These are phyloP conservation scores for Phytophthora pinifolia DNA, from an alignment of 352 stramenopile species.

Conservation along the genomic window DNA sequence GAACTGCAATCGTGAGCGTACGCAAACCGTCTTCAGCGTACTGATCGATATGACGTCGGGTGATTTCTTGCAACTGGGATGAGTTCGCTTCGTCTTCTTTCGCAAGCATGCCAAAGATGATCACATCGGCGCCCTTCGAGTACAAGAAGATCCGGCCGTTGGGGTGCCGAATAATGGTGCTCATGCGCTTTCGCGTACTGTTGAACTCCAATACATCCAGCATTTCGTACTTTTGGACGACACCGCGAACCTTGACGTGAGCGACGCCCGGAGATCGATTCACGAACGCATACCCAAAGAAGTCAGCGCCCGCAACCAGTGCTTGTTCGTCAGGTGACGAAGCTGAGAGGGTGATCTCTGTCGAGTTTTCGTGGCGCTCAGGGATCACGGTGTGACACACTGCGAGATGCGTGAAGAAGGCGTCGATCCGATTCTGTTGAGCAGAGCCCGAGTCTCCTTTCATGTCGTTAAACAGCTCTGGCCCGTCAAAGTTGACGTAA, in stretches of 20 bases:
- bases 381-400: conserved; percentile 97
- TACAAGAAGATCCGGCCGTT: conserved; percentile 66
- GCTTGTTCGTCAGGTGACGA: conserved; percentile 88
- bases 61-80: conserved; percentile 41
- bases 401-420: conserved; percentile 85
- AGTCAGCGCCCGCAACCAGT: conserved; percentile 71
- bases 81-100: conserved; percentile 26
- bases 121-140: conserved; percentile 72
- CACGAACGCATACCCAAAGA: conserved; percentile 78
- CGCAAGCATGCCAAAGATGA: conserved; percentile 56
- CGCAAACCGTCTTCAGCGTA: conserved; percentile 89
- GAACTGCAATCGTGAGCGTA: conserved; percentile 82
- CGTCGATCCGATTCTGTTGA: conserved; percentile 63
- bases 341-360: conserved; percentile 60
- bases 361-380: conserved; percentile 86
- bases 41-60: conserved; percentile 63
- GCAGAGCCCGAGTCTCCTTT: conserved; percentile 47
- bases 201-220: conserved; percentile 92
- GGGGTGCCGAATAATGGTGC: conserved; percentile 79
- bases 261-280: conserved; percentile 61
- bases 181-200: conserved; percentile 94
- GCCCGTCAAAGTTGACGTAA: conserved; percentile 79
- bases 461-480: conserved; percentile 65
- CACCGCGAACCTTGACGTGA: conserved; percentile 49
- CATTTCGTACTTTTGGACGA: conserved; percentile 62